phyloP scores from a whole-genome alignment of 1,284 basidiomycete genomes.

The Ustilago nuda region DNA sequence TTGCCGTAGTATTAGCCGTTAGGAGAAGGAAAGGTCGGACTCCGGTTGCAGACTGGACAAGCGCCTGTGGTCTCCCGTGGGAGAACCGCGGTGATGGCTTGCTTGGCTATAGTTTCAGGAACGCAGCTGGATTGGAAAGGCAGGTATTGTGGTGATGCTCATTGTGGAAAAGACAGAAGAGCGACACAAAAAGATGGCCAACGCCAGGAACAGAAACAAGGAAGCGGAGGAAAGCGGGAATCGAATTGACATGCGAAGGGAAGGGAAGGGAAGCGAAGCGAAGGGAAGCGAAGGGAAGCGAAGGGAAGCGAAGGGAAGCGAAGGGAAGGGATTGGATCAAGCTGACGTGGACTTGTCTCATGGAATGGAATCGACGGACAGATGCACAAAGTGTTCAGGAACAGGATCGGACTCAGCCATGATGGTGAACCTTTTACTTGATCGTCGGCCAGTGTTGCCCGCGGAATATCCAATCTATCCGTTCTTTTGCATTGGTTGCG shows the following conservation, averaged over 20 bases:
- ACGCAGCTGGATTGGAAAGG: no score
- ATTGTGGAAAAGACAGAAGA: neutral
- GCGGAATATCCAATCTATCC: constrained; percentile 5
- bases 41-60: neutral
- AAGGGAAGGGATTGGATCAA: neutral
- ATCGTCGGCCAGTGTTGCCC: neutral
- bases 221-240: neutral
- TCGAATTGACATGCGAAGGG: neutral
- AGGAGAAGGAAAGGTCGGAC: neutral
- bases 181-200: neutral
- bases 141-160: no score
- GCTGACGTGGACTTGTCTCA: constrained; percentile 5
- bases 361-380: neutral
- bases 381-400: neutral
- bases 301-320: neutral
- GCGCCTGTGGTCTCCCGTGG: neutral
- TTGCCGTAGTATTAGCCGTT: neutral
- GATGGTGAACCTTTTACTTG: neutral
- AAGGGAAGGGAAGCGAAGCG: neutral
- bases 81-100: neutral
- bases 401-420: neutral
- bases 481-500: neutral
- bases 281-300: neutral
- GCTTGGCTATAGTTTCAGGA: no score
- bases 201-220: neutral